A percentile compares a stretch with the other conserved stretches of the same genome.
These are phyloP conservation scores for Clathrus columnatus DNA, from an alignment of 768 basidiomycete genomes.

Conservation along the genomic window DNA sequence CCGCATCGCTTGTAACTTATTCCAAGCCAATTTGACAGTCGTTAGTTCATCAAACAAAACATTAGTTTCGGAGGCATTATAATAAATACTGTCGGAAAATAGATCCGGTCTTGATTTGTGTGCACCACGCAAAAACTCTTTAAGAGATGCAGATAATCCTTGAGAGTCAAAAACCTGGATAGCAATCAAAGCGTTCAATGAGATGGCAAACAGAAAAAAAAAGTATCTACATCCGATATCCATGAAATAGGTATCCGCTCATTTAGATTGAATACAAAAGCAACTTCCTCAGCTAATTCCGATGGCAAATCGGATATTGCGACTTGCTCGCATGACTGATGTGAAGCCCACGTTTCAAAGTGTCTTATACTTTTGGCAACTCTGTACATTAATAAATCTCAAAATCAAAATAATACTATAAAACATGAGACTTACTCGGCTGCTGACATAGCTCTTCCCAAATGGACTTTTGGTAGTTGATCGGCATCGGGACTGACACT, in stretches of 20 bases:
- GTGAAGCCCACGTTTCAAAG: conserved; percentile 44
- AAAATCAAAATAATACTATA: not conserved
- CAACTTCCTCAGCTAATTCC: conserved; percentile 28
- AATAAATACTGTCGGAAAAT: conserved; percentile 26
- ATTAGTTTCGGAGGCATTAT: conserved; percentile 13
- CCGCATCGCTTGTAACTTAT: conserved; percentile 34
- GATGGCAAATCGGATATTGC: conserved; percentile 37
- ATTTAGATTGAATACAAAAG: conserved; percentile 30
- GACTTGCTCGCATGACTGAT: conserved; percentile 43
- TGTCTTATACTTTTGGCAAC: conserved; percentile 39
- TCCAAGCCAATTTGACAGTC: conserved; percentile 38
- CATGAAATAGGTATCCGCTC: conserved; percentile 33
- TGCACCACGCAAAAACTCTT: conserved; percentile 28
- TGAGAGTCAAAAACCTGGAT: conserved; percentile 15
- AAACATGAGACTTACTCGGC: conserved; percentile 31
- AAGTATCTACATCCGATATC: conserved; percentile 29
- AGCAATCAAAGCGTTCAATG: conserved; percentile 21
- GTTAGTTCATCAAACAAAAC: conserved; percentile 31
- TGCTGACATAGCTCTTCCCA: conserved; percentile 30
- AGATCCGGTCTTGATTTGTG: conserved; percentile 27
- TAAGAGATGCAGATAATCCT: conserved; percentile 19
- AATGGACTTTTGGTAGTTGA: no score
- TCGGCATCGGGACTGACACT: not conserved
- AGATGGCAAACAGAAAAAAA: not conserved
- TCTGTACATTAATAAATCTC: conserved; percentile 19